Evolutionary conservation across 148 eudicot species (phyloP), one percentile per base, ranked within the genome.

Genomic region (Fallopia convolvulus): DNA sequence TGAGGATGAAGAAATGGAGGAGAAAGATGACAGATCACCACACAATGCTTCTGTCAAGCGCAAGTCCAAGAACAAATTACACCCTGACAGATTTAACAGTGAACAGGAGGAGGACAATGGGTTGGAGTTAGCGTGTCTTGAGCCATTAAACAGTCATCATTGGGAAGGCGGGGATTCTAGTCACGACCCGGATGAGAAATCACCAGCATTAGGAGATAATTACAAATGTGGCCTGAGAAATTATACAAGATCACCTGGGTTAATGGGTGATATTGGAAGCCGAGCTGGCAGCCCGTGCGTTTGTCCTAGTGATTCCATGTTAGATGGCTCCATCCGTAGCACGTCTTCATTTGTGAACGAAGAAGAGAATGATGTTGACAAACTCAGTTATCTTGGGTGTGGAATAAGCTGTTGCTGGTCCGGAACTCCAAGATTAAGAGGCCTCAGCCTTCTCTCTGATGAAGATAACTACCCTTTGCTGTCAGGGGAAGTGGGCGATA

Each of bases 331-430:
- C 71, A 86, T 84, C 47, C 83, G 50, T 55, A 85, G 87, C 71
- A 66, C 82, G 15, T 88, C 92, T 32, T 77, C 87, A 32, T 85
- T 80, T 78, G 87, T 77, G 21, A 87, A 85, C 71, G 90, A 86
- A 56, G 92, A 88, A 63, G 92, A 88, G 82, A 60, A 70, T 46
- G 90, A 86, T 78, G 82, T 76, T 81, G 66, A 86, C 49, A 88
- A 88, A 14, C 77, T 70, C 12, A 77, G 83, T 65, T 82, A 83
- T 44, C 83, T 75, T 72, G 99, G 97, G 61, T 95, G 93, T 83
- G 91, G 91, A 58, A 80, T 93, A 78, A 87, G 94, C 63, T 85
- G 90, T 50, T 95, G 99, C 79, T 95, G 94, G 94, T 87, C 98
- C 41, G 88, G 90, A 78, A 87, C 91, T 6, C 90, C 92, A 4